Percentiles rank a stretch among this genome's conserved stretches.
These are phyloP conservation scores for Schizothecium vesticola DNA, from an alignment of 495 filamentous ascomycete genomes.

Conservation along the genomic window DNA sequence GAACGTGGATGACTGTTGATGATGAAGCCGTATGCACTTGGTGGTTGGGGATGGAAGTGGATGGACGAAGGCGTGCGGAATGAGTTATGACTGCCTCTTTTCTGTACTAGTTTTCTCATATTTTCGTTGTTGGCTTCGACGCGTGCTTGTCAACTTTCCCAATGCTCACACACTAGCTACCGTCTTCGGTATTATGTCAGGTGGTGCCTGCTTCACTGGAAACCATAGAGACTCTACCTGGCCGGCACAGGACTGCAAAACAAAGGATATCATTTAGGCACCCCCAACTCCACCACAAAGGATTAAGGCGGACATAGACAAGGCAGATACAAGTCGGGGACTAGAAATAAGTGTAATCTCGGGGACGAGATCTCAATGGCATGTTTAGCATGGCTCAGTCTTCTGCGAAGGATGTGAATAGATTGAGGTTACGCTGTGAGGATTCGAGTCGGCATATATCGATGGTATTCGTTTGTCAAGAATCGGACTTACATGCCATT, in stretches of 20 bases:
- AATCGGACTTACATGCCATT: neutral
- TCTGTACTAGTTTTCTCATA: neutral
- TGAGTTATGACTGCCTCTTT: neutral
- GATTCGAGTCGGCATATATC: neutral
- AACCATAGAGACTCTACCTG: too few relatives aligned
- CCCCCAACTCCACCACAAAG: neutral
- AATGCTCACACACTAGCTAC: too few relatives aligned
- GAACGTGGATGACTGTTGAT: neutral
- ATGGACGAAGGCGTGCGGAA: neutral
- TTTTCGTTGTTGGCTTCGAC: neutral
- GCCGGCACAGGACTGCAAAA: too few relatives aligned
- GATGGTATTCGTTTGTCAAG: neutral
- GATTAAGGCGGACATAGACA: neutral
- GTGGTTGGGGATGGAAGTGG: neutral
- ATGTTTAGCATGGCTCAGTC: neutral
- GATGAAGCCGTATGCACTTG: neutral
- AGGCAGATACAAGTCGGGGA: too few relatives aligned
- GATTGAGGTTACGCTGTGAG: neutral
- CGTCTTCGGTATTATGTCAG: too few relatives aligned
- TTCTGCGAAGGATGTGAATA: neutral
- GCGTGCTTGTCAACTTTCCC: too few relatives aligned
- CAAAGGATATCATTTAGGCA: too few relatives aligned
- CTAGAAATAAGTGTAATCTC: neutral
- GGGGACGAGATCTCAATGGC: neutral
- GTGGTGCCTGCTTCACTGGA: too few relatives aligned